Conservation (phyloP, 176 grass and related monocot genomes). For the Aegilops umbellulata region DNA sequence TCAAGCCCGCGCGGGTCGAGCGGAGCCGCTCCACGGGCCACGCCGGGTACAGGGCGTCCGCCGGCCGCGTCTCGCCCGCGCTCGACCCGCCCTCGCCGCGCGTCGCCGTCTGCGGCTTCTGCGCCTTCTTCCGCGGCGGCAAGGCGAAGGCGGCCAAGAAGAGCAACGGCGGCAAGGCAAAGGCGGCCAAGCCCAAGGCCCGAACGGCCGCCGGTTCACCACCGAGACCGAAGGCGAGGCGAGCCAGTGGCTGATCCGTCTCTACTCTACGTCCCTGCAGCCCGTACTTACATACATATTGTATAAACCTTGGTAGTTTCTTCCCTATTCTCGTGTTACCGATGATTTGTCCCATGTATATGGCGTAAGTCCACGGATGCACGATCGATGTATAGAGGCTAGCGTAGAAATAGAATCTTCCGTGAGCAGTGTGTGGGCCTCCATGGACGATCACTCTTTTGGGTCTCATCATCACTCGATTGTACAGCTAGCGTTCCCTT, state of each 20-base stretch:
- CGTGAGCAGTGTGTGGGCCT: no score
- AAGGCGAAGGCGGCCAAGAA: background rate
- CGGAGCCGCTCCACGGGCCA: slow-evolving; percentile 31
- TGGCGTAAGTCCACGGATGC: no score
- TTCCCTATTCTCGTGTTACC: background rate
- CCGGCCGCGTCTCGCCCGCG: slow-evolving; percentile 56
- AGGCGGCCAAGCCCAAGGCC: slow-evolving; percentile 1
- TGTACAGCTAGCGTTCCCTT: background rate
- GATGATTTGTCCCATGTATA: background rate
- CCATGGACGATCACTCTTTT: background rate
- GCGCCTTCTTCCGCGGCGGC: slow-evolving; percentile 44
- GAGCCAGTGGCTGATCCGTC: background rate
- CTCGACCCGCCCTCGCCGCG: slow-evolving; percentile 79
- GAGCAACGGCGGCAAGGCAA: background rate
- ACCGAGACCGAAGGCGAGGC: background rate
- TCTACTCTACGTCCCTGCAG: background rate
- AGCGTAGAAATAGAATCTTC: background rate
- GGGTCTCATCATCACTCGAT: background rate
- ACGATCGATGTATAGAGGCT: background rate
- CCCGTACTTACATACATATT: background rate
- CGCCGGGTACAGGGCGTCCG: slow-evolving; percentile 44
- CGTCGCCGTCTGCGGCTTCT: slow-evolving; percentile 74
- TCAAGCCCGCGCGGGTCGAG: slow-evolving; percentile 30
- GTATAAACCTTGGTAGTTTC: background rate
- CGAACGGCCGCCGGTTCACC: background rate